phyloP scores from a whole-genome alignment of 495 filamentous ascomycete genomes.

The Astrocystis sublimbata region DNA sequence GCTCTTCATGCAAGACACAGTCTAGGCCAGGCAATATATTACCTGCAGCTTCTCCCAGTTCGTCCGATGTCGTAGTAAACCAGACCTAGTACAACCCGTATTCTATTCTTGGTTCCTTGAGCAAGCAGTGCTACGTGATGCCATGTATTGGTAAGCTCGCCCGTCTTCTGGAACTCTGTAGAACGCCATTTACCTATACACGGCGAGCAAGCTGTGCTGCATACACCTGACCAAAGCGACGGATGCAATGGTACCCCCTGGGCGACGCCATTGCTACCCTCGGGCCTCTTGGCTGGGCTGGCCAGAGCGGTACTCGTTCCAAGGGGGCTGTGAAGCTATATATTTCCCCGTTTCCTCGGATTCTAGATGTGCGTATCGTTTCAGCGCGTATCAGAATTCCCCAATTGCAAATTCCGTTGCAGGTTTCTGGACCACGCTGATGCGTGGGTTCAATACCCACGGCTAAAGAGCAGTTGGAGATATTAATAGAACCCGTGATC shows the following conservation, averaged over 20 bases:
- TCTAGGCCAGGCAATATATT: neutral
- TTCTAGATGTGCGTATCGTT: conserved; percentile 1
- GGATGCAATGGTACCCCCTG: conserved; percentile 4
- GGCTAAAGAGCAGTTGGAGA: neutral
- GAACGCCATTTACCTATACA: neutral
- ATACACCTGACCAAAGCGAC: too few relatives aligned
- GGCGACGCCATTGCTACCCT: neutral
- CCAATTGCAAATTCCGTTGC: neutral
- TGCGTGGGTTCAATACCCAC: neutral
- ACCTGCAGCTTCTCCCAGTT: neutral
- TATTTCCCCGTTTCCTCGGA: conserved; percentile 5
- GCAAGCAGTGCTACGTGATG: neutral
- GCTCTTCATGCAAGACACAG: conserved; percentile 5
- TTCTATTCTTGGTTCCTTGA: neutral
- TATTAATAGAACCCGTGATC: neutral
- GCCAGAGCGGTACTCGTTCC: conserved; percentile 11
- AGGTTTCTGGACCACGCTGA: neutral
- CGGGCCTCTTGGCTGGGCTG: conserved; percentile 7
- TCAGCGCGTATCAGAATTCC: neutral
- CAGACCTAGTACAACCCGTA: too few relatives aligned
- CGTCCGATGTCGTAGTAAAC: too few relatives aligned
- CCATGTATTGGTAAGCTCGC: too few relatives aligned
- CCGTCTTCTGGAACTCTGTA: too few relatives aligned
- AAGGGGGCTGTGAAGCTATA: neutral
- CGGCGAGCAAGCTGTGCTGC: too few relatives aligned